Evolutionary conservation across 495 filamentous ascomycete genomes (phyloP).

Genomic region (Penicillium nucicola): DNA sequence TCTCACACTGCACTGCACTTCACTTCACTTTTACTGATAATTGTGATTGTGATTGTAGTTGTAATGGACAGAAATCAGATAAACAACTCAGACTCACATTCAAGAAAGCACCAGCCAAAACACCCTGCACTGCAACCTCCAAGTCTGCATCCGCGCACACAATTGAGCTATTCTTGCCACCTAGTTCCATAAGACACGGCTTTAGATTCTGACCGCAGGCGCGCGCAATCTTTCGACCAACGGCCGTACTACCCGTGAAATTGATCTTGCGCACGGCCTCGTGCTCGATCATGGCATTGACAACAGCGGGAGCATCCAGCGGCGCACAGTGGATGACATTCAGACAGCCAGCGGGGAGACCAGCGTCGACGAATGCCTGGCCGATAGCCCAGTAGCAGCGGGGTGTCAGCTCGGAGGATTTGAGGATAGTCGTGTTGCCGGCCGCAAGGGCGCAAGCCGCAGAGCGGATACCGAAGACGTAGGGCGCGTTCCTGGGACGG

Average conservation of each 20-base stretch:
- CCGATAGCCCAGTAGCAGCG: slow-evolving; percentile 69
- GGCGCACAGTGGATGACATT: slow-evolving; percentile 52
- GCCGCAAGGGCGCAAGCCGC: slow-evolving; percentile 75
- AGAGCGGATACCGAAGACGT: slow-evolving; percentile 64
- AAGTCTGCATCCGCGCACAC: slow-evolving; percentile 57
- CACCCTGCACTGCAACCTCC: slow-evolving; percentile 46
- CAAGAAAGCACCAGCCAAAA: slow-evolving; percentile 49
- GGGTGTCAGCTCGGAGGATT: slow-evolving; percentile 72
- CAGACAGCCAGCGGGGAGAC: slow-evolving; percentile 55
- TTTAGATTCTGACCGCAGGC: slow-evolving; percentile 53
- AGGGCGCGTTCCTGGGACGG: slow-evolving; percentile 58
- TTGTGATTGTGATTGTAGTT: too few relatives aligned
- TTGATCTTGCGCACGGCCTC: slow-evolving; percentile 58
- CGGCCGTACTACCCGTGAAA: slow-evolving; percentile 57
- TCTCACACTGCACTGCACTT: too few relatives aligned
- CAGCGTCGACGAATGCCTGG: slow-evolving; percentile 67
- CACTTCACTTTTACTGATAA: too few relatives aligned
- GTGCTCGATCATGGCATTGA: slow-evolving; percentile 54
- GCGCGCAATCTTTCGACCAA: slow-evolving; percentile 54
- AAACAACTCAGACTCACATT: slow-evolving; percentile 29
- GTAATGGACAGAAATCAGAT: not conserved
- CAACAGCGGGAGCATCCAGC: slow-evolving; percentile 51
- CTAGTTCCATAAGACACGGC: slow-evolving; percentile 60
- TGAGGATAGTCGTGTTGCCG: slow-evolving; percentile 74
- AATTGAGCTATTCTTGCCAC: slow-evolving; percentile 59